Conservation (phyloP, 176 grass and related monocot genomes). For the Urochloa ruziziensis region DNA sequence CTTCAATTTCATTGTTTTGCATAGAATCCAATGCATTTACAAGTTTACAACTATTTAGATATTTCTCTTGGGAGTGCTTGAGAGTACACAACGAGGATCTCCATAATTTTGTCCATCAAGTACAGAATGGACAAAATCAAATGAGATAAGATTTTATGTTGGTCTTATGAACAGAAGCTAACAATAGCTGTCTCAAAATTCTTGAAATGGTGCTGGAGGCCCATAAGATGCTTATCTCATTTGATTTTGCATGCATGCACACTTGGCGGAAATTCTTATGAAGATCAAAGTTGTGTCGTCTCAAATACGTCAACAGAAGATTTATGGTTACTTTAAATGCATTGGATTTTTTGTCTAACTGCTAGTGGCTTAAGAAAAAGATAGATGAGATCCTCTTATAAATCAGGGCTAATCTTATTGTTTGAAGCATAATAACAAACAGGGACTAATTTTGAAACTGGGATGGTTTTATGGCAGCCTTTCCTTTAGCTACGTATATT, state of each 20-base stretch:
- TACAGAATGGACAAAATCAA: background rate
- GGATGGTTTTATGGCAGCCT: background rate
- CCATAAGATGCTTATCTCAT: background rate
- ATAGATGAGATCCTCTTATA: background rate
- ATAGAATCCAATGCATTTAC: background rate
- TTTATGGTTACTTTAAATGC: background rate
- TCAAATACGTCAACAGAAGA: background rate
- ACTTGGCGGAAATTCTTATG: too few species aligned
- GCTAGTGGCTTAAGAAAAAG: background rate
- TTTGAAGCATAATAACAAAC: background rate
- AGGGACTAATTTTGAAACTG: background rate
- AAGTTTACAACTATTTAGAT: background rate
- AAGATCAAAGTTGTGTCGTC: background rate
- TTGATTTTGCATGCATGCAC: background rate
- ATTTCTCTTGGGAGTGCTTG: background rate
- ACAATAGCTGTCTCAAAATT: background rate
- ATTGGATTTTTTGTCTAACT: background rate
- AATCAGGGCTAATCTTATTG: background rate
- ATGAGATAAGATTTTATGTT: slow-evolving; percentile 7
- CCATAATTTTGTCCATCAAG: background rate
- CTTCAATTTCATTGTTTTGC: background rate
- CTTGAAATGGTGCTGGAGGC: background rate
- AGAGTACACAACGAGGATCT: slow-evolving; percentile 5
- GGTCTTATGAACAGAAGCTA: background rate
- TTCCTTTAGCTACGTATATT: background rate